A percentile compares a stretch with the other conserved stretches of the same genome.
Evolutionary conservation across 768 basidiomycete species (phyloP).

Genomic region (Leucocoprinus leucothites): DNA sequence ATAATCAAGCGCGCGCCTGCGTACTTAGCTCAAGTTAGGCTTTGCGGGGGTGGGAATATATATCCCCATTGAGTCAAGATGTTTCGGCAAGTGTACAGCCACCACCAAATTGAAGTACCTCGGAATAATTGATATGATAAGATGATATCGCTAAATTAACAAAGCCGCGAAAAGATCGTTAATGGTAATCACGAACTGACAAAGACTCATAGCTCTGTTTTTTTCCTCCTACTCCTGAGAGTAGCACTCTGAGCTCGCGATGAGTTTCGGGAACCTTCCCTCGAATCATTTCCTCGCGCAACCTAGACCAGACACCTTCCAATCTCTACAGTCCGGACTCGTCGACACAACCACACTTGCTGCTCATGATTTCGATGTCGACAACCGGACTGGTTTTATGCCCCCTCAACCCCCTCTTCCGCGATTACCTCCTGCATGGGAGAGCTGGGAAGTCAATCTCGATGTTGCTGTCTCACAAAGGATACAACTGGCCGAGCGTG

Average conservation of each 20-base stretch:
- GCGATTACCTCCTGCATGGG: conserved; percentile 71
- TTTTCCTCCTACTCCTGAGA: neutral
- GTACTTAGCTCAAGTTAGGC: too few relatives aligned
- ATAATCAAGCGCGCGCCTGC: too few relatives aligned
- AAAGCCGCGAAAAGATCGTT: neutral
- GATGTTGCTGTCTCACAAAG: conserved; percentile 43
- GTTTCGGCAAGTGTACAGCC: neutral
- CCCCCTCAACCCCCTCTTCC: conserved; percentile 67
- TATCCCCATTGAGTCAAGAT: too few relatives aligned
- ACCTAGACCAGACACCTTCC: conserved; percentile 25
- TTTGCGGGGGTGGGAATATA: too few relatives aligned
- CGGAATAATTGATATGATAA: conserved; percentile 6
- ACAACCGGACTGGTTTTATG: conserved; percentile 89
- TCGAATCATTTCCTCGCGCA: conserved; percentile 30
- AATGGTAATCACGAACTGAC: too few relatives aligned
- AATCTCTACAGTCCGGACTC: conserved; percentile 23
- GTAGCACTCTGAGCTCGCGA: neutral
- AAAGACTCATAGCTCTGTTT: neutral
- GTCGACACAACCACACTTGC: conserved; percentile 53
- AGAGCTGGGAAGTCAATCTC: conserved; percentile 67
- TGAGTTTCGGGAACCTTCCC: conserved; percentile 2
- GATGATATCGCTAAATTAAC: neutral
- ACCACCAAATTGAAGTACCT: neutral
- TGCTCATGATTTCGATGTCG: conserved; percentile 88
- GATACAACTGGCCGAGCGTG: conserved; percentile 58